Evolutionary conservation across 352 stramenopile species (phyloP), one percentile per base, ranked within the genome.

Genomic region (Hyaloperonospora brassicae): DNA sequence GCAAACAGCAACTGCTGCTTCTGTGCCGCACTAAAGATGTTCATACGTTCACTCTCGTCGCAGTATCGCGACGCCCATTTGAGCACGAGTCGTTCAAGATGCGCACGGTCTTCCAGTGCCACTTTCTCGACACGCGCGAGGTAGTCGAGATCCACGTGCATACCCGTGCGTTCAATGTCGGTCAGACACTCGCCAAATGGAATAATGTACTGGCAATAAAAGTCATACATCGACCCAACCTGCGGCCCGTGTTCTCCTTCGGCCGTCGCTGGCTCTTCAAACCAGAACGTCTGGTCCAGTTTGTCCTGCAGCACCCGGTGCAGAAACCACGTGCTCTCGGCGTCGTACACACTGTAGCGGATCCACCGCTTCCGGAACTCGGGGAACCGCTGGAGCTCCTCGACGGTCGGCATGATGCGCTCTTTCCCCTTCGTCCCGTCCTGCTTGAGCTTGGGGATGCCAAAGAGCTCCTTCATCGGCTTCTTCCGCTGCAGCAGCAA

Each of bases 141-240:
- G 68, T 98, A 98, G 25, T 84, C 75, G 10, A 78, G 38, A 66
- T 95, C 76, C 44, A 97, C 84, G 52, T 93, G 72, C 69, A 97
- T 96, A 13, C 91, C 91, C 41, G 92, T 90, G 50, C 93, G 75
- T 74, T 99, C 97, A 64, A 99, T 98, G 67, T 99, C 96, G 5
- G 97, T 99, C 4, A 99, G 78, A 24, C 98, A 91, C 59, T 98
- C 85, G 23, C 94, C 97, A 67, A 99, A 99, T n/a, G 91, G 86
- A 22, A 97, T 73, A 68, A 98, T 96, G 68, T 99, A 98, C 47
- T 88, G 59, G 39, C 83, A 55, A 72, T 99, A 99, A 55, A 99
- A 98, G 56, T 99, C 92, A 56, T 95, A 98, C 82, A 98, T 93
- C 8, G 78, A 89, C 10, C 72, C 72, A 23, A 57, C 67, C 21